These are phyloP conservation scores for Hypoxylon sp. DNA, from an alignment of 2,329 filamentous ascomycete species.

Conservation along the genomic window DNA sequence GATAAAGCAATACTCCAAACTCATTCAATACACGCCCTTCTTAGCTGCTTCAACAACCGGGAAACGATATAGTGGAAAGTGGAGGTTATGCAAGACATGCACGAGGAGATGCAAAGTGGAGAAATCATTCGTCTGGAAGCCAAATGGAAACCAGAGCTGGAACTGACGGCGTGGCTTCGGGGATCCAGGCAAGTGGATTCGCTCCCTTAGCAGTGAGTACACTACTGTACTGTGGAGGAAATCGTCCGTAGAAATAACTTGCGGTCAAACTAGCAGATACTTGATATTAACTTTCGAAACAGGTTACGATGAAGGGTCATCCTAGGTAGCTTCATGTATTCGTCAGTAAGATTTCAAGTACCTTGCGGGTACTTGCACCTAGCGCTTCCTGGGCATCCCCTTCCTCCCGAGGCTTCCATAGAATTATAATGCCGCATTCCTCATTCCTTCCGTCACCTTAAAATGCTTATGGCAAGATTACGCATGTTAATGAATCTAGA, in stretches of 20 bases:
- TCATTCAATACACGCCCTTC: not conserved
- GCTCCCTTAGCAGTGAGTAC: conserved; percentile 20
- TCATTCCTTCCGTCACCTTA: conserved; percentile 11
- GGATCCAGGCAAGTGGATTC: conserved; percentile 42
- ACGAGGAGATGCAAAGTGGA: conserved; percentile 23
- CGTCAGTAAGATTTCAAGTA: conserved; percentile 24
- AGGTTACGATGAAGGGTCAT: conserved; percentile 7
- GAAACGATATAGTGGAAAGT: conserved; percentile 9
- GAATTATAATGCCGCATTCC: conserved; percentile 14
- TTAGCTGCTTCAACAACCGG: conserved; percentile 19
- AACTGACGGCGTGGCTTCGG: conserved; percentile 31
- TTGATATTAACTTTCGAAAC: conserved; percentile 29
- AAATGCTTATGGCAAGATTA: conserved; percentile 1
- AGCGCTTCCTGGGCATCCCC: conserved; percentile 19
- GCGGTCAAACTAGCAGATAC: conserved; percentile 41
- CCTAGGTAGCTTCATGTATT: conserved; percentile 34
- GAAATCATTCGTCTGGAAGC: conserved; percentile 30
- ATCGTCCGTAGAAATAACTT: conserved; percentile 41
- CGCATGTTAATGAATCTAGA: conserved; percentile 5
- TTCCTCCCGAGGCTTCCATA: conserved; percentile 20
- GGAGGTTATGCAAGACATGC: conserved; percentile 35
- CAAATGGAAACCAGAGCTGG: conserved; percentile 28
- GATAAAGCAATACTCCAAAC: conserved; percentile 12
- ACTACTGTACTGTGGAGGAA: conserved; percentile 38
- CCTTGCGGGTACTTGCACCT: conserved; percentile 7